Evolutionary conservation across 805 yeast genomes (phyloP).

Genomic region (Myxozyma melibiosi): DNA sequence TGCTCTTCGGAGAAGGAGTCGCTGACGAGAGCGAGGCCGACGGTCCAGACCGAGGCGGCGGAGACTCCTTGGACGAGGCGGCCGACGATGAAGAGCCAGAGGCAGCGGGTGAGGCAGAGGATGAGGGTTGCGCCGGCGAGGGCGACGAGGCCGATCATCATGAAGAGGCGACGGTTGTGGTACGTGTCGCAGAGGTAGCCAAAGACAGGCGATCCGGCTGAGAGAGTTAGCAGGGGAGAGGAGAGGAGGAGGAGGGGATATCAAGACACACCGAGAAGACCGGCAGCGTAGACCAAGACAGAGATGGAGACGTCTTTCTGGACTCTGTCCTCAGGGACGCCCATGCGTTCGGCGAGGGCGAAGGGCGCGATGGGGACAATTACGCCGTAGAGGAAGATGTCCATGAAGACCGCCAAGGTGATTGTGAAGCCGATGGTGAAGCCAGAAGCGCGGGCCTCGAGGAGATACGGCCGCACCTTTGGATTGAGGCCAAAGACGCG

Average conservation of each 20-base stretch:
- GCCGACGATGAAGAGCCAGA: conserved; percentile 39
- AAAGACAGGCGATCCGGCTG: conserved; percentile 36
- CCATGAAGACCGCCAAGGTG: conserved; percentile 42
- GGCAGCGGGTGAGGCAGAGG: conserved; percentile 36
- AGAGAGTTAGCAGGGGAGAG: neutral
- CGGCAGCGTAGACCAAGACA: conserved; percentile 41
- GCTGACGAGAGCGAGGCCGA: conserved; percentile 42
- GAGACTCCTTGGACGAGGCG: conserved; percentile 43
- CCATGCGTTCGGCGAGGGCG: conserved; percentile 38
- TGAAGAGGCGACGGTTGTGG: conserved; percentile 35
- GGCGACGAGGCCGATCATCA: conserved; percentile 40
- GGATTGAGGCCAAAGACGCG: conserved; percentile 9
- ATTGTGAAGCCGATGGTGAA: conserved; percentile 37
- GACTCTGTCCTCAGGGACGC: conserved; percentile 36
- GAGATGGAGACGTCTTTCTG: conserved; percentile 39
- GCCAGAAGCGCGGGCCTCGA: conserved; percentile 19
- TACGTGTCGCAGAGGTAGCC: conserved; percentile 40
- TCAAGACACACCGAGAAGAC: conserved; percentile 35
- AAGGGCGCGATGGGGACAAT: conserved; percentile 43
- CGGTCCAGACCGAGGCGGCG: conserved; percentile 43
- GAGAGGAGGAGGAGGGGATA: neutral
- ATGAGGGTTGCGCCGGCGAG: conserved; percentile 41
- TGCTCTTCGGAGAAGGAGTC: conserved; percentile 39
- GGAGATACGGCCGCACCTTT: conserved; percentile 7
- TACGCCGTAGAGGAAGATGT: conserved; percentile 40